These are phyloP conservation scores for Pittosporum tobira DNA, from an alignment of 129 eudicot species.

Conservation along the genomic window DNA sequence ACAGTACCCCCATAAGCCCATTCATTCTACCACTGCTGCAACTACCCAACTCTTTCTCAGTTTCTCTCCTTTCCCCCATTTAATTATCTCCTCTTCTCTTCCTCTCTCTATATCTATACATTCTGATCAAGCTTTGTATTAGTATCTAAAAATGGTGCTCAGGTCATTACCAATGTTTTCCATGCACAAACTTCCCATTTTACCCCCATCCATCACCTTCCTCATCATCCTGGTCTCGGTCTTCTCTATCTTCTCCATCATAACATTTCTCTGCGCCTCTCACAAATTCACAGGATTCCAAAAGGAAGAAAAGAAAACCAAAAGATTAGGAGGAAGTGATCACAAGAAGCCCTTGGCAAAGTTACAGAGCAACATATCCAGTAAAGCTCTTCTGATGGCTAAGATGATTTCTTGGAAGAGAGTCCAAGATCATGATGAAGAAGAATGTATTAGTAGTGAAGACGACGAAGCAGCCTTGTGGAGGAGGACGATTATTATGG, in stretches of 20 bases:
- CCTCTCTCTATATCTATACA: not conserved
- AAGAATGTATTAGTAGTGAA: not conserved
- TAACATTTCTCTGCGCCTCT: slow-evolving; percentile 5
- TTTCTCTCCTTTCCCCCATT: no score
- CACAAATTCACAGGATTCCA: slow-evolving; percentile 2
- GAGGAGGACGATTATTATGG: slow-evolving; percentile 9
- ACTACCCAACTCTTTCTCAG: no score
- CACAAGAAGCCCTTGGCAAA: slow-evolving; percentile 3
- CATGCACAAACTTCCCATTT: not conserved
- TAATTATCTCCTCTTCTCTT: not conserved
- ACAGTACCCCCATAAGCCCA: no score
- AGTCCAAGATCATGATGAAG: not conserved
- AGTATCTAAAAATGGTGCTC: slow-evolving; percentile 1
- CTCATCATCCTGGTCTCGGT: not conserved
- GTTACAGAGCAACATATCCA: slow-evolving; percentile 20
- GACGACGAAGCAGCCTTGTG: slow-evolving; percentile 7
- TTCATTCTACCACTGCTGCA: no score
- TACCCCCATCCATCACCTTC: not conserved
- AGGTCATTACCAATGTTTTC: slow-evolving; percentile 2
- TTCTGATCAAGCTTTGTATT: no score
- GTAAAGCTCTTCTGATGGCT: slow-evolving; percentile 54
- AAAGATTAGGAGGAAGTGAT: not conserved
- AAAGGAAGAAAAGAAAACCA: slow-evolving; percentile 2
- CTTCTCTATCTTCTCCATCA: slow-evolving; percentile 3
- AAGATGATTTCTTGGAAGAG: slow-evolving; percentile 61